Conservation (phyloP, 768 basidiomycete genomes). For the Hypsizygus marmoreus region DNA sequence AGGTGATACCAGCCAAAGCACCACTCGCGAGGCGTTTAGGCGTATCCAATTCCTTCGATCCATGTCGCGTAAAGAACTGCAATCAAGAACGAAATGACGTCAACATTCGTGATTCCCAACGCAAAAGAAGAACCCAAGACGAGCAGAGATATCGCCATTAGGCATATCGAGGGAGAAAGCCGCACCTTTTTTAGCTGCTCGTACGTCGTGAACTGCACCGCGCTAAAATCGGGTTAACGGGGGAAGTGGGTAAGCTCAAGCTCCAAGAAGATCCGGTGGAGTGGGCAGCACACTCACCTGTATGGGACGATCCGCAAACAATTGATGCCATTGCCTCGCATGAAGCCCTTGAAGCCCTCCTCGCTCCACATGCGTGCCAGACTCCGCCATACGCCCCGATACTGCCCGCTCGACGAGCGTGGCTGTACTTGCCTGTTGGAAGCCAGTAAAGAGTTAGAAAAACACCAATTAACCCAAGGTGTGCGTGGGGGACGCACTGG, state of each 20-base stretch:
- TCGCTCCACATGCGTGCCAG: slow-evolving; percentile 90
- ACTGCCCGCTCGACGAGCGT: slow-evolving; percentile 58
- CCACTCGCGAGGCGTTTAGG: slow-evolving; percentile 84
- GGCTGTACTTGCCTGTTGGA: slow-evolving; percentile 87
- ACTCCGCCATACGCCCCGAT: slow-evolving; percentile 83
- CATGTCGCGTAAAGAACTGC: slow-evolving; percentile 71
- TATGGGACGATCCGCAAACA: slow-evolving; percentile 94
- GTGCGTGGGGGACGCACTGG: slow-evolving; percentile 57
- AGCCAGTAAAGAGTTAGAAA: not conserved
- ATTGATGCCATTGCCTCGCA: slow-evolving; percentile 90
- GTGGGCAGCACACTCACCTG: slow-evolving; percentile 37
- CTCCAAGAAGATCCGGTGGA: slow-evolving; percentile 2
- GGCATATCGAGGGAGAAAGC: too few relatives aligned
- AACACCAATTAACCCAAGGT: slow-evolving; percentile 9
- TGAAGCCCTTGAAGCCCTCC: slow-evolving; percentile 90
- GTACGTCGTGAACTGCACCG: slow-evolving; percentile 86
- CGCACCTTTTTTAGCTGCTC: slow-evolving; percentile 86
- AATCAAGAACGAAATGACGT: slow-evolving; percentile 28
- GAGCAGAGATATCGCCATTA: too few relatives aligned
- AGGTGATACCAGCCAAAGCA: slow-evolving; percentile 90
- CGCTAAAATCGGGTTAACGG: slow-evolving; percentile 41
- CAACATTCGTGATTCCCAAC: slow-evolving; percentile 18
- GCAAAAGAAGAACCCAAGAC: too few relatives aligned
- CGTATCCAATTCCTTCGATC: slow-evolving; percentile 81
- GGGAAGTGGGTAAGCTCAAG: not conserved